Evolutionary conservation across 148 eudicot species (phyloP).

Genomic region (Diospyros lotus): DNA sequence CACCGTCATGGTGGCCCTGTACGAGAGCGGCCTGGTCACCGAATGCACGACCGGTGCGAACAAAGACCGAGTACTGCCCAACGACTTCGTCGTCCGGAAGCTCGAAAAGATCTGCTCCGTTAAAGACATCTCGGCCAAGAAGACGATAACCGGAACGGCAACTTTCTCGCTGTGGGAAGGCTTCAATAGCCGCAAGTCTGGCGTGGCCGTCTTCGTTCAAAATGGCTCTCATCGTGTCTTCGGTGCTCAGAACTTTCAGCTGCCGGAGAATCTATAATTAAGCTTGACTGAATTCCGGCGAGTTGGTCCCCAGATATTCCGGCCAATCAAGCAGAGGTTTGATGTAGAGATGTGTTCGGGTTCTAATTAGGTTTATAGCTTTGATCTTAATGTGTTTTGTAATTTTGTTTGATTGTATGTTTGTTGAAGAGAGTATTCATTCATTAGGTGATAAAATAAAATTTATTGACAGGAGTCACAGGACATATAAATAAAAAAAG

Average conservation of each 20-base stretch:
- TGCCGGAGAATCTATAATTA: slow-evolving; percentile 40
- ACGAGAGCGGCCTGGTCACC: slow-evolving; percentile 59
- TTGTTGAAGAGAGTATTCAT: too few species aligned
- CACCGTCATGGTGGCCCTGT: slow-evolving; percentile 68
- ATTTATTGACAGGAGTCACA: too few species aligned
- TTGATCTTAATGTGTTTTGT: too few species aligned
- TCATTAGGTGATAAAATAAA: too few species aligned
- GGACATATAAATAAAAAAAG: too few species aligned
- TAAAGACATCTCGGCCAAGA: slow-evolving; percentile 61
- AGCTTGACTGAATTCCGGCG: too few species aligned
- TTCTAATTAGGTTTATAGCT: too few species aligned
- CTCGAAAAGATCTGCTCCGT: slow-evolving; percentile 60
- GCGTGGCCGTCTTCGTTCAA: slow-evolving; percentile 59
- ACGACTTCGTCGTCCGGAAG: slow-evolving; percentile 67
- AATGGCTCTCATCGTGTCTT: slow-evolving; percentile 52
- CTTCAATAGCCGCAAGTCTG: slow-evolving; percentile 56
- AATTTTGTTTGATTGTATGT: too few species aligned
- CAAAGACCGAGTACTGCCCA: slow-evolving; percentile 57
- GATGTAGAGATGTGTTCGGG: too few species aligned
- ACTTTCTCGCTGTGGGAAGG: slow-evolving; percentile 61
- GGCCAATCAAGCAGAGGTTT: too few species aligned
- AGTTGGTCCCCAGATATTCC: too few species aligned
- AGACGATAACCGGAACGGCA: slow-evolving; percentile 45
- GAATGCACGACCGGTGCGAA: slow-evolving; percentile 57
- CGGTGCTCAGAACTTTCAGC: slow-evolving; percentile 52